Conservation (phyloP, 2,329 filamentous ascomycete species). For the Aspergillus eucalypticola region DNA sequence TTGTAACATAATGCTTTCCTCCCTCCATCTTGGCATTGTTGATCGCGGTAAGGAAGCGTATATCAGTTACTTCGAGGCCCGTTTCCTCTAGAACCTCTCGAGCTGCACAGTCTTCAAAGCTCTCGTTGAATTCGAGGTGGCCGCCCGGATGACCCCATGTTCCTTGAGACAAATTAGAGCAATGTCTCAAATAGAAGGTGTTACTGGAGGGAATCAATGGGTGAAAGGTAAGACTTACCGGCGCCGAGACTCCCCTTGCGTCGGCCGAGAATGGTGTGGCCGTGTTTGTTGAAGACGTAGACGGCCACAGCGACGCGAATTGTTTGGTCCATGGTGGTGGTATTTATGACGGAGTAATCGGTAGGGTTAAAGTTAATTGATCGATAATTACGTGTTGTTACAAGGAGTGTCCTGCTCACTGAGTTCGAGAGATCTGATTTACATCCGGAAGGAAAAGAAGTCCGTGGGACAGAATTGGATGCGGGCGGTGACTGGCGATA, state of each 20-base stretch:
- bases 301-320: constrained; percentile 50
- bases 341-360: background rate
- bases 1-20: constrained; percentile 70
- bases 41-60: constrained; percentile 60
- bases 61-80: constrained; percentile 56
- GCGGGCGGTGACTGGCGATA: background rate
- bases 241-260: constrained; percentile 51
- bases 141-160: constrained; percentile 71
- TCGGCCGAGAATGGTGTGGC: constrained; percentile 50
- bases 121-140: constrained; percentile 70
- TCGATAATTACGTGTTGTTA: too few relatives aligned
- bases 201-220: background rate
- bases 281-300: constrained; percentile 45
- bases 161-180: constrained; percentile 39
- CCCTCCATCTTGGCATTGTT: constrained; percentile 63
- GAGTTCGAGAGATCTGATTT: too few relatives aligned
- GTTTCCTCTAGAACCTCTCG: constrained; percentile 73
- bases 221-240: constrained; percentile 32
- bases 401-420: too few relatives aligned
- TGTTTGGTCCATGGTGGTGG: background rate
- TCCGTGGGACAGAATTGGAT: background rate
- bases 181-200: background rate
- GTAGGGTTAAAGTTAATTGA: too few relatives aligned
- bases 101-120: constrained; percentile 60
- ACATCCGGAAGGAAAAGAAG: background rate